Evolutionary conservation across 257 asterid species (phyloP), one percentile per base, ranked within the genome.

Genomic region (Sherardia arvensis): DNA sequence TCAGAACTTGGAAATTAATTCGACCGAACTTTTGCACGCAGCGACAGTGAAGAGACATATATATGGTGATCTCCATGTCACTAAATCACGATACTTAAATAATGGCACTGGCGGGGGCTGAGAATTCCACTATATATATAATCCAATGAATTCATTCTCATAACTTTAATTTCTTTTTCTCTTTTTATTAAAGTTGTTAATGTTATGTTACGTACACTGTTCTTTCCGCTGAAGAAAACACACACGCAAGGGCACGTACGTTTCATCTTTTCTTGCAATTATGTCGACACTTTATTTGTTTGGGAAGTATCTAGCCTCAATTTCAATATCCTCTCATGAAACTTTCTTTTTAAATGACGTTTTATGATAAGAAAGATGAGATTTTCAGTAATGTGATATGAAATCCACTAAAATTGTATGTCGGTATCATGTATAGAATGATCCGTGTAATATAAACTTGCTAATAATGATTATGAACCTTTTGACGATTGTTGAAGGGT

Each of bases 1-100:
- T 17, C 51, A 49, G 8, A 18, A 49, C 1, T 23, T 54, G n/a
- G 30, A 17, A 23, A n/a, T n/a, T n/a, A 56, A 26, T 26, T 56
- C 47, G 61, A 56, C n/a, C 60, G 18, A 55, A 25, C 28, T 55
- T 43, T 43, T 14, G 0, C 8, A 43, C 21, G 21, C 51, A 43
- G 8, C 51, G 51, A 29, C 18, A 23, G 59, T 23, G 30, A 26
- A 55, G 17, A 21, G 60, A 29, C 33, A 26, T 25, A 10, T 43
- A 8, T 1, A 25, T 25, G 48, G 67, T 64, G 68, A 32, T 64
- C 53, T 64, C 60, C 68, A 49, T 48, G 68, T 64, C 67, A 64
- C 1, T n/a, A 27, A 48, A 64, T 29, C 68, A 64, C 60, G 28
- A 64, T 47, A n/a, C 43, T 29, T 7, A n/a, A 59, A 30, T 59